Evolutionary conservation across 495 filamentous ascomycete genomes (phyloP), one percentile per base, ranked within the genome.

Genomic region (Parmelia sp.): DNA sequence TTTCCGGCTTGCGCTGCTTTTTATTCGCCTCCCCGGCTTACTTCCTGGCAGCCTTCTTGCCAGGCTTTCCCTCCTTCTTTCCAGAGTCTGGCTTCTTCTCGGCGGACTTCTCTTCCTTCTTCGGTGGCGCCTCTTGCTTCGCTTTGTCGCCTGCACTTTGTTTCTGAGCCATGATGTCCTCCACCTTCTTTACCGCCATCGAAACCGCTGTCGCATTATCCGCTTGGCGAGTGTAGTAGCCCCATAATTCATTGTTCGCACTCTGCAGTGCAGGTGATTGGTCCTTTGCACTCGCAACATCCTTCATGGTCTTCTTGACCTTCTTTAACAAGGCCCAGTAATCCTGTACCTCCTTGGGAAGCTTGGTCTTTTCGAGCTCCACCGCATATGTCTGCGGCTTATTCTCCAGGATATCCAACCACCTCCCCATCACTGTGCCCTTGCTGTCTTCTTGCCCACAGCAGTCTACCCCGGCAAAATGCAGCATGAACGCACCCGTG

Each of bases 401-500:
- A 17, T 37, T 51, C 11, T 65, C 63, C 21, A 65, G 23, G 12
- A 36, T 59, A n/a, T 65, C 63, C 53, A 65, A 45, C 63, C 63
- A 65, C 6, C 63, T 57, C n/a, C 25, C 27, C 49, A 53, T 53
- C 12, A 53, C 27, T 14, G 49, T 53, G 12, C 27, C 49, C 27
- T 31, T 53, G 14, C 25, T 29, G 11, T 53, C 49, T 17, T 25
- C 23, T 25, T 53, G 49, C 15, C 49, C 49, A 53, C 49, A 53
- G 5, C 49, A 53, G 14, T 53, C 49, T 0, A 53, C 49, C 4
- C 49, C 49, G 5, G 49, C 49, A 31, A 53, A 53, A 19, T 53
- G 49, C 49, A 53, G 12, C 11, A 25, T 53, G 14, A 53, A 53
- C 3, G 49, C 49, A 31, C 31, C 49, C 0, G 49, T 53, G 27